Evolutionary conservation across 2,329 filamentous ascomycete genomes (phyloP).

Genomic region (Hypoxylon sp.): DNA sequence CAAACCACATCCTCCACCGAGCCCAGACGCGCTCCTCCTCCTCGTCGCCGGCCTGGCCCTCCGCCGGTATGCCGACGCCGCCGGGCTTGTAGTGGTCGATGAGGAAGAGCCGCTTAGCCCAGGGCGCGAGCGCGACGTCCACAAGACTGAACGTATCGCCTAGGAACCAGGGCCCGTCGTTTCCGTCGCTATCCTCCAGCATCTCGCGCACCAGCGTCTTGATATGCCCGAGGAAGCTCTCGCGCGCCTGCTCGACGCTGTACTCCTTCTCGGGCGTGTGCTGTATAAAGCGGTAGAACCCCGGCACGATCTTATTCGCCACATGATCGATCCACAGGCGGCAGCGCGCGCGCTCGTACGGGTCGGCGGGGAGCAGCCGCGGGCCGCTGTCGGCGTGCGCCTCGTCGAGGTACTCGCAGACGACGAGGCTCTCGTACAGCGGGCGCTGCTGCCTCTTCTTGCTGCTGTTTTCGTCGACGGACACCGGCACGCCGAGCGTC

Average conservation of each 20-base stretch:
- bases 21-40: conserved; percentile 69
- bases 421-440: conserved; percentile 75
- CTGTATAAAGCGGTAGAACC: conserved; percentile 70
- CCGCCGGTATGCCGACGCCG: conserved; percentile 55
- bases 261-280: conserved; percentile 59
- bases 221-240: conserved; percentile 65
- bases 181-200: conserved; percentile 35
- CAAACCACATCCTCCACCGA: conserved; percentile 71
- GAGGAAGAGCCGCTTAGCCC: conserved; percentile 75
- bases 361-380: conserved; percentile 64
- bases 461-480: conserved; percentile 36
- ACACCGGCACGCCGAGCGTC: conserved; percentile 65
- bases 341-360: conserved; percentile 70
- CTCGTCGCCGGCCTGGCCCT: conserved; percentile 50
- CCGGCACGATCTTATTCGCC: conserved; percentile 70
- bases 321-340: conserved; percentile 80
- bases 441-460: conserved; percentile 55
- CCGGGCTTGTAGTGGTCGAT: conserved; percentile 77
- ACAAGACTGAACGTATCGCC: conserved; percentile 70
- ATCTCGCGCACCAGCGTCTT: conserved; percentile 69
- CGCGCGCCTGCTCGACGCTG: conserved; percentile 60
- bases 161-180: conserved; percentile 70
- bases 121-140: conserved; percentile 76
- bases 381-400: conserved; percentile 62
- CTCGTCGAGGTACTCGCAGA: conserved; percentile 81